Base-by-base conservation (phyloP, 306 rosid genomes). In the Sesbania bispinosa region DNA sequence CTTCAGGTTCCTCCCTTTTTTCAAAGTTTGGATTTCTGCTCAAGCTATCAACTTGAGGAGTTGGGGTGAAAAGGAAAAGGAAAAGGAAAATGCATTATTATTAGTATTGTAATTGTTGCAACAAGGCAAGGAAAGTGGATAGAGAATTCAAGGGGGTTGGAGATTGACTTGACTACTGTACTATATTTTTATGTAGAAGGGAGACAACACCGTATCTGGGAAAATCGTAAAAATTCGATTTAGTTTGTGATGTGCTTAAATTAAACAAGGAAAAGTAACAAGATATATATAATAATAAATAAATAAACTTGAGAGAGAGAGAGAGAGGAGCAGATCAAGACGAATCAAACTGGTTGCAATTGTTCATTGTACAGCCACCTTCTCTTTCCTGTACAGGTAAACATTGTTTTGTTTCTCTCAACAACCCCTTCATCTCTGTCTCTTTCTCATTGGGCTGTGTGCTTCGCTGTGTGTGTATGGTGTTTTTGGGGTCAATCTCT, bases 161-260 rank as follows among this genome's bases (percentile, higher is more conserved):
- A n/a, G 15, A 39, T 54, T 68, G 81, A 68, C 45, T 68, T 59
- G 79, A 52, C 69, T 32, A 39, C 4, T 58, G 50, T 24, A 62
- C 59, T 19, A 30, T 55, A 42, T 42, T 47, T 48, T 23, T 47
- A 2, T 74, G 29, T 2, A 18, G 83, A 76, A 75, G 85, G 86
- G 83, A 76, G 95, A 89, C 86, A 88, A 76, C 60, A 83, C 82
- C 88, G 88, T 87, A 87, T 90, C 96, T 77, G 58, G 76, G 84
- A 86, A 90, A 90, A 93, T 85, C 90, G 74, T 57, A 69, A 54
- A 88, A 83, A 84, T 78, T 87, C 85, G 90, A 82, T 87, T 82
- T 63, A 65, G 79, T 84, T 79, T 38, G 53, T 52, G 39, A 54
- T 46, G 54, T 69, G 79, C 77, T 85, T 83, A 67, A 74, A 81